These are phyloP conservation scores for Westerdykella sp. DNA, from an alignment of 2,329 filamentous ascomycete species.

Conservation along the genomic window DNA sequence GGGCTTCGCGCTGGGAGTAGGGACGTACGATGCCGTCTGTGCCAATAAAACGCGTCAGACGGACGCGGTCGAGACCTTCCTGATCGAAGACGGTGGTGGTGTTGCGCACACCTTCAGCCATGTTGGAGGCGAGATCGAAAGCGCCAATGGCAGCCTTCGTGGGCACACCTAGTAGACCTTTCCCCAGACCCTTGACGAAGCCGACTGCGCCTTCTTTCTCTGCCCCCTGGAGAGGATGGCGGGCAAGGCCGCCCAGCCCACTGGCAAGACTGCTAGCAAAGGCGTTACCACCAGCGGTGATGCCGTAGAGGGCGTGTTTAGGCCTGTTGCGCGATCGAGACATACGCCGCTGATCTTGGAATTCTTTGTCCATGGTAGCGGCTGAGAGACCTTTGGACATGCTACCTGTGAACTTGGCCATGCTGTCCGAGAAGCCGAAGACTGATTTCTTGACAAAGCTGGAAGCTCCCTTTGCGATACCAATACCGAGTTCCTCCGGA, in stretches of 20 bases:
- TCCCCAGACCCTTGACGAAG: conserved; percentile 96
- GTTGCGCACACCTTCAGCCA: conserved; percentile 95
- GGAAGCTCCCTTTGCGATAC: conserved; percentile 92
- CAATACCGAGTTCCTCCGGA: conserved; percentile 88
- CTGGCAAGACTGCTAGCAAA: conserved; percentile 89
- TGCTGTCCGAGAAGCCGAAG: conserved; percentile 93
- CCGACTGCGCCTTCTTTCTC: conserved; percentile 91
- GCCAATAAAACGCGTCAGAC: conserved; percentile 87
- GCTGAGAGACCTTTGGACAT: conserved; percentile 94
- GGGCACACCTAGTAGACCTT: conserved; percentile 86
- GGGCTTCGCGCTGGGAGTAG: conserved; percentile 88
- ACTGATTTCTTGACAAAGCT: conserved; percentile 99
- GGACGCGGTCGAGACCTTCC: conserved; percentile 86
- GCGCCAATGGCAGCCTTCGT: conserved; percentile 97
- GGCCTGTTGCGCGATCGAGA: conserved; percentile 86
- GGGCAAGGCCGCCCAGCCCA: conserved; percentile 85
- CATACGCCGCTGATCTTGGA: conserved; percentile 93
- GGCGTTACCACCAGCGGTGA: conserved; percentile 90
- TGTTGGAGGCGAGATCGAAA: conserved; percentile 92
- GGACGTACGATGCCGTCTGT: conserved; percentile 89
- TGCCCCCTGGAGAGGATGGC: conserved; percentile 89
- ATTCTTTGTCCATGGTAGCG: conserved; percentile 95
- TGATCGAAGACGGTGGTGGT: conserved; percentile 98
- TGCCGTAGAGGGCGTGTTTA: conserved; percentile 94
- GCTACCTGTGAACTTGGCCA: conserved; percentile 95